Evolutionary conservation across 176 grass and related monocot species (phyloP).

Genomic region (Triticum turgidum): DNA sequence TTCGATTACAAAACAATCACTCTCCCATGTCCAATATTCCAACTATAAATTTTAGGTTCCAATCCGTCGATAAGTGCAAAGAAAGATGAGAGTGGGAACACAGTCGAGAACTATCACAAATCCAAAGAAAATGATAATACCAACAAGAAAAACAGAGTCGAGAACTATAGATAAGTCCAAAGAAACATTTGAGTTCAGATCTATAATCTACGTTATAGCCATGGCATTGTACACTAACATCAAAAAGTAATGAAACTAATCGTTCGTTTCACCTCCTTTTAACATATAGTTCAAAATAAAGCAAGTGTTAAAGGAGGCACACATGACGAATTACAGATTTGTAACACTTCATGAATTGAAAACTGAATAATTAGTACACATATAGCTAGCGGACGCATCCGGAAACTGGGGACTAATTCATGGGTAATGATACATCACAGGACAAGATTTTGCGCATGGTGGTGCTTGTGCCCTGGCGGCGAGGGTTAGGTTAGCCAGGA

Average conservation of each 20-base stretch:
- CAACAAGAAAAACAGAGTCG: not conserved
- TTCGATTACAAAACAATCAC: not conserved
- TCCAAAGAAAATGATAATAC: not conserved
- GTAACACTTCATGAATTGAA: too few species aligned
- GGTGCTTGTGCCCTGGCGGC: not conserved
- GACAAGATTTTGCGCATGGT: not conserved
- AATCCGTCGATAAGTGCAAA: not conserved
- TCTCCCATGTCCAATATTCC: not conserved
- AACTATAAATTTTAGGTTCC: not conserved
- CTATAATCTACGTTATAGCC: not conserved
- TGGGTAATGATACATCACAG: not conserved
- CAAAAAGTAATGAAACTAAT: not conserved
- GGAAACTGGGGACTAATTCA: too few species aligned
- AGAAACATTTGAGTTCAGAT: slow-evolving; percentile 11
- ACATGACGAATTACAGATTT: not conserved
- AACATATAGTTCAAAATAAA: not conserved
- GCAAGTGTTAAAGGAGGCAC: not conserved
- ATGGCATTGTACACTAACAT: not conserved
- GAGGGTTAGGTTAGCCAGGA: not conserved
- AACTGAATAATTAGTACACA: too few species aligned
- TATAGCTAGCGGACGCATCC: too few species aligned
- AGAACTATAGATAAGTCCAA: not conserved
- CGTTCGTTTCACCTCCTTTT: not conserved
- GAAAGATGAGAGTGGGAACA: too few species aligned
- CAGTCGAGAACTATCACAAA: not conserved